A percentile compares a stretch with the other conserved stretches of the same genome.
Conservation (phyloP, 129 eudicot species). For the Ambrosia trifida region DNA sequence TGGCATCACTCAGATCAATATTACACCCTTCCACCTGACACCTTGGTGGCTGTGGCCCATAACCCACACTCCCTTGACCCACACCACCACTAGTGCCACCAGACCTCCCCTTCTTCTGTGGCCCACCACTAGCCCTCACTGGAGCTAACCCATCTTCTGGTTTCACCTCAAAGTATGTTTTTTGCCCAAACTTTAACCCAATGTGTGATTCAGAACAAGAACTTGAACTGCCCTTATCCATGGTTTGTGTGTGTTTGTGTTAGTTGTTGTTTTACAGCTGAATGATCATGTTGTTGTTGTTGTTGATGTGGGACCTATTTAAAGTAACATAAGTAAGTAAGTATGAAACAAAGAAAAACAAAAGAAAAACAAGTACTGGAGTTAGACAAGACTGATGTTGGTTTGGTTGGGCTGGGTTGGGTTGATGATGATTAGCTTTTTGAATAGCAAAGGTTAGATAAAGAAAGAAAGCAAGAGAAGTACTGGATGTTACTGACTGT, state of each 20-base stretch:
- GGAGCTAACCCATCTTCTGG: conserved; percentile 50
- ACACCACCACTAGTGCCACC: conserved; percentile 54
- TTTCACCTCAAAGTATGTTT: conserved; percentile 72
- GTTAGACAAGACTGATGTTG: conserved; percentile 41
- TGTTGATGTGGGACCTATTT: conserved; percentile 19
- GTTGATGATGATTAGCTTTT: conserved; percentile 43
- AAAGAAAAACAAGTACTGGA: conserved; percentile 28
- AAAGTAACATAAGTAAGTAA: conserved; percentile 13
- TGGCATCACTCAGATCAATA: conserved; percentile 91
- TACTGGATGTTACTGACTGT: conserved; percentile 25
- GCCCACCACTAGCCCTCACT: conserved; percentile 37
- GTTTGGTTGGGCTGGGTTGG: conserved; percentile 29
- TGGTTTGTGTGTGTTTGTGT: neutral
- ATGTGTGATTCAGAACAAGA: conserved; percentile 45
- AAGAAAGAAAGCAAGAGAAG: neutral
- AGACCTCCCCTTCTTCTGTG: conserved; percentile 63
- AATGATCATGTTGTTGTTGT: conserved; percentile 27
- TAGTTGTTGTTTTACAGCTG: conserved; percentile 18
- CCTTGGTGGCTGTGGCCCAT: conserved; percentile 56
- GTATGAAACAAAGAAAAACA: conserved; percentile 24
- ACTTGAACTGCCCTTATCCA: conserved; percentile 47
- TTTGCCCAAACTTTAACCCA: conserved; percentile 67
- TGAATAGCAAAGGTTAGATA: conserved; percentile 28
- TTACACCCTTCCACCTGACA: conserved; percentile 95
- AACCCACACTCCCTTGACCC: conserved; percentile 28